Base-by-base conservation (phyloP, 805 yeast genomes). In the Cyberlindnera mycetangii region DNA sequence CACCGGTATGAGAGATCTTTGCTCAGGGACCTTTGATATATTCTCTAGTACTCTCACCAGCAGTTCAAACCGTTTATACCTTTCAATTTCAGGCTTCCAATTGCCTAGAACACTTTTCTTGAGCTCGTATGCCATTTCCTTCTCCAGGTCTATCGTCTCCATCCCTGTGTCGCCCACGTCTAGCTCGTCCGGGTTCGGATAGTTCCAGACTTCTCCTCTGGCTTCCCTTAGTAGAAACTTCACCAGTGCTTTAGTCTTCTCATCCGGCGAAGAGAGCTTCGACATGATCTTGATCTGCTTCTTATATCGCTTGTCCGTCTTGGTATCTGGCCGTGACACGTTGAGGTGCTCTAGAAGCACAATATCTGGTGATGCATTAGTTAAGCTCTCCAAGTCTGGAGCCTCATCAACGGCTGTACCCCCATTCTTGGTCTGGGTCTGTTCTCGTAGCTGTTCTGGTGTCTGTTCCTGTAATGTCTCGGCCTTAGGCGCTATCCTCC, bases 1-100 rank as follows among this genome's bases (percentile, higher is more conserved):
- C 4, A 73, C 42, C 1, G 72, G 60, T 1, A 71, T 20, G 2
- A 70, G 15, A 2, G 42, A 14, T 3, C 43, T 20, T 3, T 39
- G 42, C 7, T 46, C 54, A 6, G 33, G 32, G 10, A 30, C 32
- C 16, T 36, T 41, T 3, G 37, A n/a, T 3, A 52, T 9, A 9
- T 36, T 40, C 20, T 51, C 54, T 42, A 58, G 17, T 1, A 58
- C 42, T 3, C 37, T 25, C 11, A 46, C 15, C 7, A 56, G 21
- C 0, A 55, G 39, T 21, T 50, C 51, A 20, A 54, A 48, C n/a
- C 54, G 44, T 16, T 43, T 42, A 28, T 55, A 48, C 16, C 50
- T 36, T 9, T 30, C 37, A 21, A 37, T 45, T 4, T 34, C 12
- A 10, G 41, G 46, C 22, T 48, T 37, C 48, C 50, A 47, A 7